These are phyloP conservation scores for Solanum chiquidenum DNA, from an alignment of 257 asterid genomes.

Conservation along the genomic window DNA sequence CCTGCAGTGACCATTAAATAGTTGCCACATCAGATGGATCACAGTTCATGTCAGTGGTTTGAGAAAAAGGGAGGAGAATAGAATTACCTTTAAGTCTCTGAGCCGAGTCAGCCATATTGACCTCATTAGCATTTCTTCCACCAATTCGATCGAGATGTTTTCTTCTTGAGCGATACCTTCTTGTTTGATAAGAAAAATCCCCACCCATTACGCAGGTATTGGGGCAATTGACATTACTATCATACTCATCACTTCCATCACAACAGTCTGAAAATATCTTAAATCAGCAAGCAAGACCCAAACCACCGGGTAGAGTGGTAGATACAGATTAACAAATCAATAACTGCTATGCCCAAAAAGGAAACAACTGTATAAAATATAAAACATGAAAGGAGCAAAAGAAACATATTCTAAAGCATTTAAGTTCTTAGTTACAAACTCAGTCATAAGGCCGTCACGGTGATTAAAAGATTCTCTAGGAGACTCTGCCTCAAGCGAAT, in stretches of 20 bases:
- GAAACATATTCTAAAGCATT: neutral
- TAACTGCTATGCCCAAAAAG: neutral
- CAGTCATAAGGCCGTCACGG: neutral
- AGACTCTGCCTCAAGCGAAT: neutral
- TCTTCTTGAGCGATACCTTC: slow-evolving; percentile 15
- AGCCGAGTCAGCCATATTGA: slow-evolving; percentile 27
- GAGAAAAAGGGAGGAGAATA: neutral
- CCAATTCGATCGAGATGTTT: slow-evolving; percentile 11
- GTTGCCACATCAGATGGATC: neutral
- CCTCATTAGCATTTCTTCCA: slow-evolving; percentile 30
- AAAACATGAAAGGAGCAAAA: neutral
- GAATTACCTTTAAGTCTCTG: slow-evolving; percentile 46
- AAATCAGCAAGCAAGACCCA: neutral
- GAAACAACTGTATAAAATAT: neutral
- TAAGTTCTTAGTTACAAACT: neutral
- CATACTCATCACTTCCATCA: slow-evolving; percentile 97
- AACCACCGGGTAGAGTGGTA: slow-evolving; percentile 4
- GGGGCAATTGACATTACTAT: slow-evolving; percentile 52
- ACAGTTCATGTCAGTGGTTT: neutral
- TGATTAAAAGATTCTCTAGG: neutral
- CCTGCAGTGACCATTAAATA: slow-evolving; percentile 32
- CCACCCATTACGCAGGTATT: slow-evolving; percentile 87
- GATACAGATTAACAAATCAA: neutral
- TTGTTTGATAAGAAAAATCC: slow-evolving; percentile 41
- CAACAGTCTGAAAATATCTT: slow-evolving; percentile 61